Evolutionary conservation across 345 rosid species (phyloP), one percentile per base, ranked within the genome.

Genomic region (Eutrema yunnanense): DNA sequence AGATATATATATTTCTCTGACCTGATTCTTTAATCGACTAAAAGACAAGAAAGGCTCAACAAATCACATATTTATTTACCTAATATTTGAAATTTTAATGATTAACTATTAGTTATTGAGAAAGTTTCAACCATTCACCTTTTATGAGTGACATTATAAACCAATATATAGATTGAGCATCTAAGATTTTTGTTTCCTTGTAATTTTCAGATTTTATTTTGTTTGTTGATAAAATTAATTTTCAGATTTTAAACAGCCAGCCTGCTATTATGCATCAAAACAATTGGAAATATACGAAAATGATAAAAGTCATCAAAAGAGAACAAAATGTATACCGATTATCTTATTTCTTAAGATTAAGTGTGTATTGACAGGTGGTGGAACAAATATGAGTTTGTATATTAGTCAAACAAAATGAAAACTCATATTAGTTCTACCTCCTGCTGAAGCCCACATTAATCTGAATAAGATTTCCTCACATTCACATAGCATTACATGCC

Each of bases 291-390:
- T 44, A 33, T 32, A 72, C 33, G 32, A 43, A 63, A 54, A 57
- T 1, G 12, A 40, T 8, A 2, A 38, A 51, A 11, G 22, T 22
- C 9, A 6, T 34, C 22, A 8, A 26, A 46, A 65, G 6, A 11
- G 3, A 22, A 43, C 8, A 44, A 64, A 34, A 56, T 16, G 41
- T 33, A 16, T 16, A 13, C n/a, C 27, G 19, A 40, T 12, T 65
- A 52, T 55, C 54, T 48, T 55, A 61, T 47, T 27, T 32, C 12
- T 32, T 4, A 53, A 76, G 79, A 76, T 63, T 69, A 76, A 76
- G 75, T 70, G 8, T 62, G 79, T 55, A 54, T 76, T 62, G 66
- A 75, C 79, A 75, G 79, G 79, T 75, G 79, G 75, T 75, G 74
- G 79, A 75, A 75, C 79, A 75, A 75, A 75, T 76, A 76, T 76